phyloP scores from a whole-genome alignment of 2,329 filamentous ascomycete genomes.

The Exserohilum turcica region DNA sequence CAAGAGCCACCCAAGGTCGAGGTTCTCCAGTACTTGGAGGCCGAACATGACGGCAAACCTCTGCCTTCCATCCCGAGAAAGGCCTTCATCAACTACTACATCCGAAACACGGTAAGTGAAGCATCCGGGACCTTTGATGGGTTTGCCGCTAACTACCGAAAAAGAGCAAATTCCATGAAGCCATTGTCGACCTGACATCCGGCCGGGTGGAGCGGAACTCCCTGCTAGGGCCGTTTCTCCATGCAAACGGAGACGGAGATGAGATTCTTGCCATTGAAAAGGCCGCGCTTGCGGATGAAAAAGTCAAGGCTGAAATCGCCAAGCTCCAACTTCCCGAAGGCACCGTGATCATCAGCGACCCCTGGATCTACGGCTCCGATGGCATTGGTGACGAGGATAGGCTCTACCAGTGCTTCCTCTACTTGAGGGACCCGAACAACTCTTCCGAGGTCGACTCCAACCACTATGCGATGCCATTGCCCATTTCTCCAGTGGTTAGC shows the following conservation, averaged over 20 bases:
- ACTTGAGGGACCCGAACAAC: conserved; percentile 67
- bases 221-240: conserved; percentile 61
- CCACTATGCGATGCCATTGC: conserved; percentile 70
- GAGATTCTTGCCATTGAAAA: conserved; percentile 65
- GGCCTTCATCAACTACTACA: conserved; percentile 63
- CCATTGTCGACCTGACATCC: conserved; percentile 59
- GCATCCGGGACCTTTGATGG: not conserved
- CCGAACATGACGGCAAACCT: conserved; percentile 60
- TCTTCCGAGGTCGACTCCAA: conserved; percentile 66
- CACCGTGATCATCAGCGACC: conserved; percentile 62
- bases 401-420: conserved; percentile 69
- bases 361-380: conserved; percentile 71
- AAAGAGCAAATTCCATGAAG: conserved; percentile 67
- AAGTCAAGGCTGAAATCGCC: conserved; percentile 63
- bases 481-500: conserved; percentile 71
- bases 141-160: conserved; percentile 7
- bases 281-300: conserved; percentile 60
- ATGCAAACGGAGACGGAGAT: conserved; percentile 64
- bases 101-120: conserved; percentile 61
- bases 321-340: conserved; percentile 64
- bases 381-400: conserved; percentile 55
- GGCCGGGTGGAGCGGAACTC: conserved; percentile 61
- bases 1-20: conserved; percentile 67
- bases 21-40: conserved; percentile 65
- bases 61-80: conserved; percentile 60